Conservation (phyloP, 371 early-diverging fungal genomes). For the Mucor plumbeus region DNA sequence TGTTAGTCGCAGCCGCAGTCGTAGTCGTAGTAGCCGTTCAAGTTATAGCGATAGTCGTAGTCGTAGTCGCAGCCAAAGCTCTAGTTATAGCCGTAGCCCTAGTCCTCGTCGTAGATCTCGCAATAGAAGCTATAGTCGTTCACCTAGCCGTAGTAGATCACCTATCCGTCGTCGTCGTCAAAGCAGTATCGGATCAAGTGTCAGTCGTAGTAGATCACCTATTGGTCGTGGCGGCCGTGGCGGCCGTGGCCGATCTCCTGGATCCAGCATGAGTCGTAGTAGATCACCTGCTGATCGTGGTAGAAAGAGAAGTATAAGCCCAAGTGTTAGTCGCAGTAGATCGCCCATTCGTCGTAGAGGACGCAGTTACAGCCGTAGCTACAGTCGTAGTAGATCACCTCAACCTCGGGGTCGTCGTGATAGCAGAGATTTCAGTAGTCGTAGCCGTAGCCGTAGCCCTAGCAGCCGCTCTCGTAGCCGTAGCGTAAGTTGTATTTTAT, state of each 20-base stretch:
- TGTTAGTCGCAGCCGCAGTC: neutral
- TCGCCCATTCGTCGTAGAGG: slow-evolving; percentile 10
- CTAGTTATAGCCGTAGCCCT: slow-evolving; percentile 16
- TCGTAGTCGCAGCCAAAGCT: slow-evolving; percentile 13
- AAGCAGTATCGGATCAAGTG: slow-evolving; percentile 7
- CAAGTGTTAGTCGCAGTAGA: slow-evolving; percentile 14
- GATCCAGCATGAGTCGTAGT: slow-evolving; percentile 26
- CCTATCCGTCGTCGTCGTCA: slow-evolving; percentile 3
- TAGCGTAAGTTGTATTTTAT: slow-evolving; percentile 4
- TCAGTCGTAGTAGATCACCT: slow-evolving; percentile 15
- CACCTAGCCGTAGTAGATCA: slow-evolving; percentile 22
- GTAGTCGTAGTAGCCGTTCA: slow-evolving; percentile 23
- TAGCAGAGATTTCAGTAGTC: neutral
- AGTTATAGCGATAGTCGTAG: slow-evolving; percentile 21
- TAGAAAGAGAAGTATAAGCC: neutral
- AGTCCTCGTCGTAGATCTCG: slow-evolving; percentile 19
- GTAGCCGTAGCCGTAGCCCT: slow-evolving; percentile 5
- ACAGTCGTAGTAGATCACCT: slow-evolving; percentile 19
- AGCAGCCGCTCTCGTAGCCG: slow-evolving; percentile 6
- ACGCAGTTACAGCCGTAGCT: slow-evolving; percentile 22
- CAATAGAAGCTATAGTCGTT: neutral
- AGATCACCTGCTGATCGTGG: slow-evolving; percentile 2
- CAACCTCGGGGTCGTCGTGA: slow-evolving; percentile 16
- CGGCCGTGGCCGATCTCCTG: slow-evolving; percentile 16
- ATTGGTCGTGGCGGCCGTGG: slow-evolving; percentile 8